A percentile compares a stretch with the other conserved stretches of the same genome.
Conservation (phyloP, 768 basidiomycete species). For the Termitomyces sp. region DNA sequence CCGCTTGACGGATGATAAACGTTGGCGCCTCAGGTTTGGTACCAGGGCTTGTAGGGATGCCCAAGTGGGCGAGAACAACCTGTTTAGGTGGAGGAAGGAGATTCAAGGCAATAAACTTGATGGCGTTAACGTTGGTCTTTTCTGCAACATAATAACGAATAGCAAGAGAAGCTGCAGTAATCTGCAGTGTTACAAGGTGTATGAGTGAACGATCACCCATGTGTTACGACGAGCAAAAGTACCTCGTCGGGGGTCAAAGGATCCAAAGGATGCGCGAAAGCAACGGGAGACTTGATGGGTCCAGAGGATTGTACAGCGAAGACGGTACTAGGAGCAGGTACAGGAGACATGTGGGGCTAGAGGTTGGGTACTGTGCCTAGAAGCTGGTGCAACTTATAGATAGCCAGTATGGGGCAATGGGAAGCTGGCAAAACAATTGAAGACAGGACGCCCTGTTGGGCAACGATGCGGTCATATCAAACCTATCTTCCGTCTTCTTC, state of each 20-base stretch:
- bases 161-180: slow-evolving; percentile 55
- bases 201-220: background rate
- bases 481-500: background rate
- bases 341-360: slow-evolving; percentile 17
- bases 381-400: background rate
- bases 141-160: slow-evolving; percentile 51
- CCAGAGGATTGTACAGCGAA: slow-evolving; percentile 13
- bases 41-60: slow-evolving; percentile 66
- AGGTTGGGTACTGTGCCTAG: slow-evolving; percentile 15
- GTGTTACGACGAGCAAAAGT: background rate
- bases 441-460: background rate
- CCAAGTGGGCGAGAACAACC: slow-evolving; percentile 72
- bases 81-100: slow-evolving; percentile 74
- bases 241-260: slow-evolving; percentile 67
- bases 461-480: background rate
- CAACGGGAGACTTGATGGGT: slow-evolving; percentile 16
- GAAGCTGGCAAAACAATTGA: background rate
- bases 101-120: slow-evolving; percentile 67
- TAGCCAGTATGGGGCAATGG: background rate
- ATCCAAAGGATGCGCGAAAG: slow-evolving; percentile 57
- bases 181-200: slow-evolving; percentile 40
- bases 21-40: slow-evolving; percentile 45
- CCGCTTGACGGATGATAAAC: slow-evolving; percentile 65
- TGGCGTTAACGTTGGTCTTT: slow-evolving; percentile 57
- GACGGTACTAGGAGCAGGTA: slow-evolving; percentile 12